Evolutionary conservation across 1,284 basidiomycete species (phyloP), one percentile per base, ranked within the genome.

Genomic region (Pisolithus thermaeus): DNA sequence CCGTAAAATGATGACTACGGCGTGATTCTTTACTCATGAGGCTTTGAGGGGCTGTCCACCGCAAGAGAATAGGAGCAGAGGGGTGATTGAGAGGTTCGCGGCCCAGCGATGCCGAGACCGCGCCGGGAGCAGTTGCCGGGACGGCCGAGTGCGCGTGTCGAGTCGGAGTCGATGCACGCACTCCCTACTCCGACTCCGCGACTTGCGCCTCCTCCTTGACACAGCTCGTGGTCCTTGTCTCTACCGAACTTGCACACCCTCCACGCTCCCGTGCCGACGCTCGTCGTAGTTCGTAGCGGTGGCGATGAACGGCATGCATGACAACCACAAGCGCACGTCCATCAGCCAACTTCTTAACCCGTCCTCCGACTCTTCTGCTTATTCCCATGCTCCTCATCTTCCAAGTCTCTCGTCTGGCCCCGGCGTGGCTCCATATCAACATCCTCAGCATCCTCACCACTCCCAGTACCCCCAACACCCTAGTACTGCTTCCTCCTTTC

Each of bases 301-400:
- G 12, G 61, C 64, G 54, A 77, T 76, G 74, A 75, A 77, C 54
- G 64, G 64, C 57, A 61, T 77, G 55, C 74, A 78, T 50, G 76
- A 78, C 61, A 63, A 56, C 39, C 66, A 72, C 59, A 78, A 76
- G 59, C 74, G 77, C 41, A 78, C 77, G 9, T 77, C 76, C 50
- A 77, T 78, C 63, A 72, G 68, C 58, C 72, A 78, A 54, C 72
- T 77, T n/a, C 74, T 77, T 59, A 77, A 77, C 55, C 75, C 75
- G 23, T 69, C 68, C 46, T 62, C 65, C 48, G 61, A 59, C 52
- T 67, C 64, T 32, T 67, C 66, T 55, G 60, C 64, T 7, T 70
- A 66, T 53, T 50, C 63, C 49, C 61, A 61, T 59, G 50, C 65
- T 40, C 16, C 58, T 16, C 69, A 68, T 53, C 60, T 70, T 50